Conservation (phyloP, 2,329 filamentous ascomycete genomes). For the Cladophialophora bantiana region DNA sequence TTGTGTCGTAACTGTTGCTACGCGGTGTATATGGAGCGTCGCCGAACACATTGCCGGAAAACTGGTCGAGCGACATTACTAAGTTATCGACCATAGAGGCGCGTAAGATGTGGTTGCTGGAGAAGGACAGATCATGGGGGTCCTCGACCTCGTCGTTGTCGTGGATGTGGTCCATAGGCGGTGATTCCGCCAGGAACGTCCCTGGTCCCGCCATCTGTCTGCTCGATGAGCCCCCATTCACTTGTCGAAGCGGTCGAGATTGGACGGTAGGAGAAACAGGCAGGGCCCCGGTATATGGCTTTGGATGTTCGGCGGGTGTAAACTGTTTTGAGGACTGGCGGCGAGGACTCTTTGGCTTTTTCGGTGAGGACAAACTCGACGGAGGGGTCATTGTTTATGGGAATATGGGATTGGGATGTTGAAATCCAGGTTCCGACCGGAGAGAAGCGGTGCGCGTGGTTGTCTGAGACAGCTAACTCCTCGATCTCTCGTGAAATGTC, state of each 20-base stretch:
- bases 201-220: constrained; percentile 27
- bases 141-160: constrained; percentile 55
- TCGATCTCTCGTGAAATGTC: constrained; percentile 25
- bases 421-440: neutral
- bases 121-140: constrained; percentile 86
- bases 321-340: constrained; percentile 20
- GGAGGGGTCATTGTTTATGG: constrained; percentile 15
- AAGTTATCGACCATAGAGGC: constrained; percentile 96
- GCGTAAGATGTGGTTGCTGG: constrained; percentile 76
- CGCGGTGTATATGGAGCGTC: constrained; percentile 29
- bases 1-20: constrained; percentile 37
- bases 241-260: constrained; percentile 15
- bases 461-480: constrained; percentile 34
- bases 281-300: constrained; percentile 17
- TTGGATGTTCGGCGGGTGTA: constrained; percentile 1
- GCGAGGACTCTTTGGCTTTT: constrained; percentile 25
- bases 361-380: constrained; percentile 21
- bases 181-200: constrained; percentile 32
- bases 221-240: constrained; percentile 13
- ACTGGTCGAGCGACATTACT: constrained; percentile 88
- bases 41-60: constrained; percentile 58
- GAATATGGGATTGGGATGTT: neutral
- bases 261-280: constrained; percentile 21
- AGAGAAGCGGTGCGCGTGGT: constrained; percentile 15
- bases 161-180: constrained; percentile 21